Conservation (phyloP, 768 basidiomycete genomes). For the Vararia minispora region DNA sequence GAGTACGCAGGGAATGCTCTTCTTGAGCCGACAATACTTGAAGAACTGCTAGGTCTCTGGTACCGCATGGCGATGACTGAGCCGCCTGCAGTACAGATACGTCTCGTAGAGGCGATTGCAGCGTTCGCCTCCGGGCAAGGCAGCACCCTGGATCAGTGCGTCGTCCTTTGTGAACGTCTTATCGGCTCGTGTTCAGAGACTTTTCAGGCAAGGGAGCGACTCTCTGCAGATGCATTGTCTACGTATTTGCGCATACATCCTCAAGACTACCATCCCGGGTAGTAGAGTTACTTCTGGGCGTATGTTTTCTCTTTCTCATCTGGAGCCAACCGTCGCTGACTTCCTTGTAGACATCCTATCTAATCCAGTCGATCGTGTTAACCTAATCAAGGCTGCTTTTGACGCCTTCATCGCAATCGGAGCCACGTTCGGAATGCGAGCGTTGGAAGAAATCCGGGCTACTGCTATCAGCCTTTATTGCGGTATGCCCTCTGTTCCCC, state of each 20-base stretch:
- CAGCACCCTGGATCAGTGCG: constrained; percentile 7
- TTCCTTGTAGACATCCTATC: constrained; percentile 33
- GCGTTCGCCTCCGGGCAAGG: constrained; percentile 28
- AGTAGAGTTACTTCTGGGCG: constrained; percentile 40
- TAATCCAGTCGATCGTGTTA: constrained; percentile 39
- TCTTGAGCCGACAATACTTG: constrained; percentile 72
- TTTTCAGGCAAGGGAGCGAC: too few relatives aligned
- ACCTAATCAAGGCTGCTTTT: constrained; percentile 55
- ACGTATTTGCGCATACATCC: constrained; percentile 69
- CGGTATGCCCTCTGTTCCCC: constrained; percentile 31
- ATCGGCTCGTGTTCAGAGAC: too few relatives aligned
- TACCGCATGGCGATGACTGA: constrained; percentile 90
- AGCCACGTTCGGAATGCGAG: constrained; percentile 37
- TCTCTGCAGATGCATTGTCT: constrained; percentile 46
- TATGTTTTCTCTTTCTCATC: constrained; percentile 19
- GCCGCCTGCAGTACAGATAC: constrained; percentile 53
- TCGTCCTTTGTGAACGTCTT: neutral
- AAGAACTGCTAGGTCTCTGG: constrained; percentile 80
- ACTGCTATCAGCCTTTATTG: constrained; percentile 72
- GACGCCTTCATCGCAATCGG: constrained; percentile 50
- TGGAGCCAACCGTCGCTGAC: constrained; percentile 7
- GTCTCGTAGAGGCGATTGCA: constrained; percentile 60
- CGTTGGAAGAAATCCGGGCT: constrained; percentile 67
- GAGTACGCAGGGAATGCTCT: constrained; percentile 76
- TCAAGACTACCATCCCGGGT: constrained; percentile 60